Evolutionary conservation across 1,139 yeast species (phyloP), one percentile per base, ranked within the genome.

Genomic region (Tardiomyces depauwii): DNA sequence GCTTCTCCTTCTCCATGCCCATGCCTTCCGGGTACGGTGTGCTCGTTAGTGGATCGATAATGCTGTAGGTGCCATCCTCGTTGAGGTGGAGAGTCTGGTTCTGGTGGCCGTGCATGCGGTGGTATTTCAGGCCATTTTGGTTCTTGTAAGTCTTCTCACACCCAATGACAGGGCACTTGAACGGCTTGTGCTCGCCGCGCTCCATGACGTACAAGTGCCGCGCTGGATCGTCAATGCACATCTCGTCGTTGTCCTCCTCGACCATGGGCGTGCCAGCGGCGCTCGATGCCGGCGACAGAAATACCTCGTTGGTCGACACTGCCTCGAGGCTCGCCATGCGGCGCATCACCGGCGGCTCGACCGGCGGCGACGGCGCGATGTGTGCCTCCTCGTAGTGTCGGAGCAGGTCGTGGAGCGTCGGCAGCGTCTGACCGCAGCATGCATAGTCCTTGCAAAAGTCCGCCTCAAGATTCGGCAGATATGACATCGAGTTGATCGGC

Each of bases 331-430:
- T 58, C 52, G 63, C 68, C 63, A 64, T 56, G 23, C 70, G 57
- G 32, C 70, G 58, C 58, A 65, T 59, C 38, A 64, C 65, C 11
- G 70, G 67, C 32, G 78, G 73, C 49, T 75, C 80, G 51, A 73
- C 68, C 5, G 74, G 72, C 42, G 68, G 74, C 44, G 67, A 78
- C 39, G 86, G 84, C 46, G 84, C 77, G 53, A 89, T 89, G 64
- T 91, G 98, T 40, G 94, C 89, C 65, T 91, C 97, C 64, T 93
- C 98, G 62, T 91, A 93, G 63, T 91, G 98, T 57, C 94, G 80
- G 53, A 91, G 73, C 53, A 91, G 72, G 64, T 91, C 98, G 64
- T 91, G 98, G 53, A 91, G 71, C 12, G 95, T 89, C 32, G 97
- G 97, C 49, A 93, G 73, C 40, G 83, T 71, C 62, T 85, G 83